Conservation (phyloP, 495 filamentous ascomycete genomes). For the Neurospora sp. region DNA sequence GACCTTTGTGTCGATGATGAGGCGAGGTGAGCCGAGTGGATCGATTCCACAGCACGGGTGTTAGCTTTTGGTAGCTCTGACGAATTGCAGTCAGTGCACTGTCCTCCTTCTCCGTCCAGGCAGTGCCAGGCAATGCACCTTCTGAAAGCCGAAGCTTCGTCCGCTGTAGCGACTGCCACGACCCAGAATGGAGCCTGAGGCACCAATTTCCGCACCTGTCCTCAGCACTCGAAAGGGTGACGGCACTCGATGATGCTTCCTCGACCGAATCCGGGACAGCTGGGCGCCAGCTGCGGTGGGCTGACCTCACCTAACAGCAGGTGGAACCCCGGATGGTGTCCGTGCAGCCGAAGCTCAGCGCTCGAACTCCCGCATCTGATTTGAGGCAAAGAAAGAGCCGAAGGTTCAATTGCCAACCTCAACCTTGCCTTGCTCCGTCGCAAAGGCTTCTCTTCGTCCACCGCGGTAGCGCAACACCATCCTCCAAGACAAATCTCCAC, state of each 20-base stretch:
- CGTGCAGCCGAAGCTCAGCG: conserved; percentile 1
- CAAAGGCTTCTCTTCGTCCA: neutral
- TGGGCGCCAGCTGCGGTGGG: neutral
- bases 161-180: neutral
- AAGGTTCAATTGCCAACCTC: neutral
- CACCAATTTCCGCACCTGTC: neutral
- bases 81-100: neutral
- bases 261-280: neutral
- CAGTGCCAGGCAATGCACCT: neutral
- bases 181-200: neutral
- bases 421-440: neutral
- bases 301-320: neutral
- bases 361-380: conserved; percentile 5
- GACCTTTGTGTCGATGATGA: conserved; percentile 7
- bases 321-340: neutral
- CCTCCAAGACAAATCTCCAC: conserved; percentile 20
- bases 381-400: neutral
- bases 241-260: neutral
- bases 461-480: conserved; percentile 1
- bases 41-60: neutral
- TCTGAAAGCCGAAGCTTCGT: neutral
- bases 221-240: neutral
- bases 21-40: conserved; percentile 5
- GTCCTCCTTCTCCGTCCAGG: neutral
- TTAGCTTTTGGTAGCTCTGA: neutral